These are phyloP conservation scores for Vigna mungo DNA, from an alignment of 306 rosid genomes.

Conservation along the genomic window DNA sequence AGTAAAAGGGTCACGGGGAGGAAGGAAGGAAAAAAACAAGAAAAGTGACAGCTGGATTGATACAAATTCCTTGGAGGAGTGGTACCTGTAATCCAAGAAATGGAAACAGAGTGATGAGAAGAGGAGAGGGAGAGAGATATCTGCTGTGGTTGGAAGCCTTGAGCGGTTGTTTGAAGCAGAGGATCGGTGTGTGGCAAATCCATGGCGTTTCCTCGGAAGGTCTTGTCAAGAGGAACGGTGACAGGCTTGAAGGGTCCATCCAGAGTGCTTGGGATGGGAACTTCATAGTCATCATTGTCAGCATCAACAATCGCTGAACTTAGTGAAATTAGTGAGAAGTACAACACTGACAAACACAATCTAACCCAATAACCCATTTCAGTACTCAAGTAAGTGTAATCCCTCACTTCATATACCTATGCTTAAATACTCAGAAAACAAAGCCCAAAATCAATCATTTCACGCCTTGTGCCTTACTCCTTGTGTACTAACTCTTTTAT, in stretches of 20 bases:
- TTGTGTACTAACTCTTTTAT: too few relatives aligned
- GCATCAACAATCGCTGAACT: conserved; percentile 41
- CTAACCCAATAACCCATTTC: conserved; percentile 53
- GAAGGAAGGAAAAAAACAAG: not conserved
- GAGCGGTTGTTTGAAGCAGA: conserved; percentile 61
- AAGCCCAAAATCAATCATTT: too few relatives aligned
- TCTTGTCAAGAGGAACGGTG: conserved; percentile 71
- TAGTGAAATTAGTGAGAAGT: conserved; percentile 9
- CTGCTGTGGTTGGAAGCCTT: conserved; percentile 75
- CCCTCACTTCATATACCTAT: too few relatives aligned
- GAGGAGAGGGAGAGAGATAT: conserved; percentile 83
- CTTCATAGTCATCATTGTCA: conserved; percentile 33
- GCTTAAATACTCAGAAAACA: too few relatives aligned
- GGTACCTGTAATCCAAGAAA: conserved; percentile 93
- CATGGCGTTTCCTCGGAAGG: conserved; percentile 73
- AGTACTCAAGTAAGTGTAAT: not conserved
- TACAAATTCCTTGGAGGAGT: not conserved
- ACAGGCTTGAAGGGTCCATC: conserved; percentile 93
- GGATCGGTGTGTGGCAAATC: conserved; percentile 81
- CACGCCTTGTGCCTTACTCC: too few relatives aligned
- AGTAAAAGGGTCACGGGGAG: too few relatives aligned
- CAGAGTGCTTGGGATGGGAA: conserved; percentile 58
- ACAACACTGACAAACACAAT: conserved; percentile 34
- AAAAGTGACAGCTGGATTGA: not conserved
- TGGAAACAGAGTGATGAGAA: conserved; percentile 67